These are phyloP conservation scores for Phytophthora brassicae DNA, from an alignment of 352 stramenopile species.

Conservation along the genomic window DNA sequence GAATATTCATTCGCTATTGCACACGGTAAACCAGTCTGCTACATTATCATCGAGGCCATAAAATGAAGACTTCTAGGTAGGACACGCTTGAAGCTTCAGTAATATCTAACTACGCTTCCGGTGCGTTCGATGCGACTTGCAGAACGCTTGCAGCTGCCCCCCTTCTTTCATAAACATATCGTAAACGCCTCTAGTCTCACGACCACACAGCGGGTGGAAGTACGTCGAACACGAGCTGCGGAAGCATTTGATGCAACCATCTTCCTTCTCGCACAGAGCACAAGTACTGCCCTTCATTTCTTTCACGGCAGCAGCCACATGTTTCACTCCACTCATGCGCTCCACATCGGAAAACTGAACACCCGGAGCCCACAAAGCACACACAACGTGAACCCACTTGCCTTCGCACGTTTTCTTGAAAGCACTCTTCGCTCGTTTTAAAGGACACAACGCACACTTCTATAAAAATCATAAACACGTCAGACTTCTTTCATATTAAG, in stretches of 20 bases:
- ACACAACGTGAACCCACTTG: conserved; percentile 87
- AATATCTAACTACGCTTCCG: conserved; percentile 43
- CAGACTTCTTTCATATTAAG: not conserved
- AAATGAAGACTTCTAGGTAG: conserved; percentile 35
- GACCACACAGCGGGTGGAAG: conserved; percentile 86
- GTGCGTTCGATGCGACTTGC: conserved; percentile 71
- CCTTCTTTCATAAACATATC: conserved; percentile 92
- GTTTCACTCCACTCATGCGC: conserved; percentile 78
- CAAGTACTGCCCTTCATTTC: conserved; percentile 69
- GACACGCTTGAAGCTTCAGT: conserved; percentile 27
- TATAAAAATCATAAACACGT: conserved; percentile 26
- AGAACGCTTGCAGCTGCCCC: conserved; percentile 81
- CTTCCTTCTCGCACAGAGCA: conserved; percentile 59
- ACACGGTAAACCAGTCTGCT: conserved; percentile 28
- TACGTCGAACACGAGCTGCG: conserved; percentile 61
- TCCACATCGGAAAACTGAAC: conserved; percentile 87
- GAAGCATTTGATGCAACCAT: conserved; percentile 87
- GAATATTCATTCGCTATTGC: not conserved
- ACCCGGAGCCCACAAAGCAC: conserved; percentile 82
- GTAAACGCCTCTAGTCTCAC: conserved; percentile 73
- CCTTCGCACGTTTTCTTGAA: conserved; percentile 85
- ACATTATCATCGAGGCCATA: conserved; percentile 39
- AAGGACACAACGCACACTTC: conserved; percentile 76
- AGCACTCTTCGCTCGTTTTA: conserved; percentile 64
- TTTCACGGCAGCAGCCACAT: conserved; percentile 66